Conservation (phyloP, 2,329 filamentous ascomycete genomes). For the Neocucurbitaria cava region DNA sequence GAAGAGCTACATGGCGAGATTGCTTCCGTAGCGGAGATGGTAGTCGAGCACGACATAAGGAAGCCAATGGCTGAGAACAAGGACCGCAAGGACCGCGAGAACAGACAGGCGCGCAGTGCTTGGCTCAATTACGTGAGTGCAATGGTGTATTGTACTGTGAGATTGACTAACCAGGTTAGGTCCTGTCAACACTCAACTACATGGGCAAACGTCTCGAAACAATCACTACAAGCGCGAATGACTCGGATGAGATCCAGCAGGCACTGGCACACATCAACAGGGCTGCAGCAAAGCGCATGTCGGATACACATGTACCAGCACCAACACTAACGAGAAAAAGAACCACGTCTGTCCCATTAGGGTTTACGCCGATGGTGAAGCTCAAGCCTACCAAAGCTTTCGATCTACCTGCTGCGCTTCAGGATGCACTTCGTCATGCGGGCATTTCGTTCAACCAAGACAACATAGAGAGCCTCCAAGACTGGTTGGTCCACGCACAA, state of each 20-base stretch:
- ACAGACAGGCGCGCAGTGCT: conserved; percentile 42
- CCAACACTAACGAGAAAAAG: conserved; percentile 28
- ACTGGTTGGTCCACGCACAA: conserved; percentile 35
- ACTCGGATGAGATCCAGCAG: conserved; percentile 39
- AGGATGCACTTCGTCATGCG: conserved; percentile 44
- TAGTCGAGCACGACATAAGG: conserved; percentile 70
- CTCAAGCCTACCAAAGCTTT: conserved; percentile 36
- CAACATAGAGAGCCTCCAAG: conserved; percentile 31
- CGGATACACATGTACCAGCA: conserved; percentile 17
- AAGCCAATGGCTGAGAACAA: conserved; percentile 62
- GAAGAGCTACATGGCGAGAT: conserved; percentile 75
- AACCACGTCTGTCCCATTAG: conserved; percentile 30
- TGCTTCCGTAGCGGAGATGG: conserved; percentile 73
- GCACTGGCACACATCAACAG: conserved; percentile 38
- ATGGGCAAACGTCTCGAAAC: conserved; percentile 47
- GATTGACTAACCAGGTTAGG: conserved; percentile 29
- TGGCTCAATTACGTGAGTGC: conserved; percentile 53
- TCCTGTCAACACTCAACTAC: conserved; percentile 51
- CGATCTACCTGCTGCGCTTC: conserved; percentile 39
- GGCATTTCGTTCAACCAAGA: conserved; percentile 41
- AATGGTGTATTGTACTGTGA: too few relatives aligned
- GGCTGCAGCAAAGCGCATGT: conserved; percentile 35
- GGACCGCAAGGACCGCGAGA: conserved; percentile 45
- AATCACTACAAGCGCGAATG: conserved; percentile 29
- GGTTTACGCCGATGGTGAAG: conserved; percentile 38